Conservation (phyloP, 2,329 filamentous ascomycete genomes). For the Scedosporium aurantiacum region DNA sequence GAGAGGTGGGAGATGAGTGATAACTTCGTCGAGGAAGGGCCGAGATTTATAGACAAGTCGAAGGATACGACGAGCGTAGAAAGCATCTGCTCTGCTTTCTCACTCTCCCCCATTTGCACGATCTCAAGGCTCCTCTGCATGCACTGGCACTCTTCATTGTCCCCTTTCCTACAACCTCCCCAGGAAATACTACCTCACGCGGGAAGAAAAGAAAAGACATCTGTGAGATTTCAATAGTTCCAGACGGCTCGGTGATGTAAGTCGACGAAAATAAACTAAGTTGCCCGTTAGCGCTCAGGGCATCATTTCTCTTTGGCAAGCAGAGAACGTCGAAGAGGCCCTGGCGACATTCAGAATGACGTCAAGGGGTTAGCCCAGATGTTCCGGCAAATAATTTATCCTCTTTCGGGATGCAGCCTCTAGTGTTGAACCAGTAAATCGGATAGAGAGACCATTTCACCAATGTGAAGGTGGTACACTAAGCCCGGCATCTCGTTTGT, state of each 20-base stretch:
- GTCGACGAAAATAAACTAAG: background rate
- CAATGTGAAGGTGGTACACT: background rate
- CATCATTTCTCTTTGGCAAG: background rate
- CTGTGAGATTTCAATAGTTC: conserved; percentile 1
- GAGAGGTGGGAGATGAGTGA: background rate
- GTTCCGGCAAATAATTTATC: no score
- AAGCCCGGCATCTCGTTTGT: background rate
- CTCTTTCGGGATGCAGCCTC: no score
- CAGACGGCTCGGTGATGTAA: background rate
- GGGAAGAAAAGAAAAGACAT: background rate
- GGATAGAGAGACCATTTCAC: no score
- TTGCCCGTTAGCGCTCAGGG: background rate
- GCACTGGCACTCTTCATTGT: no score
- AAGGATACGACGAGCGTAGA: background rate
- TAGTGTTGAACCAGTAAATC: no score
- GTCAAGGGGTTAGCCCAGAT: background rate
- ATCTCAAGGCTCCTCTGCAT: no score
- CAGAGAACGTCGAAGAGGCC: background rate
- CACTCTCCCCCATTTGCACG: no score
- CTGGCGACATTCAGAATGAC: background rate
- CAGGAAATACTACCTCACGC: background rate
- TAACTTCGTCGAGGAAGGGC: background rate
- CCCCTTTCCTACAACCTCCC: no score
- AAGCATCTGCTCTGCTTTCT: no score
- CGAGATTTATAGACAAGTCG: background rate